Evolutionary conservation across 306 rosid species (phyloP).

Genomic region (Quercus engelmannii): DNA sequence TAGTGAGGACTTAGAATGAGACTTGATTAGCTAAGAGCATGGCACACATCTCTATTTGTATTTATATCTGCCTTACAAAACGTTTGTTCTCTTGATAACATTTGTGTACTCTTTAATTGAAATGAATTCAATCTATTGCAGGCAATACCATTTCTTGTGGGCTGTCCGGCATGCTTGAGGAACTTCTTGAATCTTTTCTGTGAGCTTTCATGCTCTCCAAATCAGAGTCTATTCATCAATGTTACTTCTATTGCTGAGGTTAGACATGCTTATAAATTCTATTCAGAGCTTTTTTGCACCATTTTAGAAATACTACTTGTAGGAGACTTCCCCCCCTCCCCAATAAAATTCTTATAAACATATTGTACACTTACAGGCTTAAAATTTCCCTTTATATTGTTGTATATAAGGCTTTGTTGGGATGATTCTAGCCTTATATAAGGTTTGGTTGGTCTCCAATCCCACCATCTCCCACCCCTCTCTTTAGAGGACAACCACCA

Average conservation of each 20-base stretch:
- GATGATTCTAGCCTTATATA: slow-evolving; percentile 8
- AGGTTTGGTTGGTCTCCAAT: slow-evolving; percentile 5
- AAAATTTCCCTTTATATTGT: background rate
- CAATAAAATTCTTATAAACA: background rate
- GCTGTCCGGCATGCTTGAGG: slow-evolving; percentile 99
- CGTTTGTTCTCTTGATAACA: background rate
- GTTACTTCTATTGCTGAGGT: slow-evolving; percentile 84
- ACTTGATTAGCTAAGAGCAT: background rate
- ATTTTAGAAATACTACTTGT: background rate
- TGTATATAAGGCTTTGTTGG: background rate
- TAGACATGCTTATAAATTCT: slow-evolving; percentile 23
- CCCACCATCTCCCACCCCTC: background rate
- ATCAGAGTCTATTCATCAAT: slow-evolving; percentile 81
- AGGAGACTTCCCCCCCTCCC: background rate
- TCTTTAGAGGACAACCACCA: background rate
- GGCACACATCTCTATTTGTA: background rate
- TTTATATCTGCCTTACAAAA: background rate
- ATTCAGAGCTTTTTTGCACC: slow-evolving; percentile 4
- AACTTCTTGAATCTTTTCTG: slow-evolving; percentile 93
- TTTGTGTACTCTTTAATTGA: background rate
- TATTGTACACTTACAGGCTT: background rate
- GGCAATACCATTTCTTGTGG: slow-evolving; percentile 94
- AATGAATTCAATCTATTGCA: slow-evolving; percentile 37
- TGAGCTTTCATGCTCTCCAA: slow-evolving; percentile 93
- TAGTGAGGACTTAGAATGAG: background rate